These are phyloP conservation scores for Beta corolliflora DNA, from an alignment of 179 eudicot species.

Conservation along the genomic window DNA sequence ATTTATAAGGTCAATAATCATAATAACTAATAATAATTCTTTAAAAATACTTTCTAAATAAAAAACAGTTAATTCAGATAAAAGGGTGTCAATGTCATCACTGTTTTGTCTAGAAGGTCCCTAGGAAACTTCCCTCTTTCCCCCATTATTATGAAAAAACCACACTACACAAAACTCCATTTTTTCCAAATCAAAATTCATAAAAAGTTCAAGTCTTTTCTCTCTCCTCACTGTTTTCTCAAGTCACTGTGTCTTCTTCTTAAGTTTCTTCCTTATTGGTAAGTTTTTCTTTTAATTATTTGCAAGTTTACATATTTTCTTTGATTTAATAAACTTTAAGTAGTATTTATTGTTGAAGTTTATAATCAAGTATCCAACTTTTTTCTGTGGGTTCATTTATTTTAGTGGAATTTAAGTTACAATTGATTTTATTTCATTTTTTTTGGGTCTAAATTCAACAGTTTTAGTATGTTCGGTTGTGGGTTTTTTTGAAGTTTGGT, in stretches of 20 bases:
- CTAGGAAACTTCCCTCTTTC: slow-evolving; percentile 32
- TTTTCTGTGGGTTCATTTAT: not conserved
- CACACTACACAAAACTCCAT: not conserved
- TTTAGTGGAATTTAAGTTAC: not conserved
- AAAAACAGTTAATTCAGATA: not conserved
- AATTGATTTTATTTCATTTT: not conserved
- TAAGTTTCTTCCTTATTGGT: not conserved
- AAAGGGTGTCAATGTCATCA: slow-evolving; percentile 7
- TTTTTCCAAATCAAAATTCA: not conserved
- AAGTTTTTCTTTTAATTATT: not conserved
- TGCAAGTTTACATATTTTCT: not conserved
- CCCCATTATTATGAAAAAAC: not conserved
- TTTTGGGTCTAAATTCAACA: not conserved
- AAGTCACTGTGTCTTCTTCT: not conserved
- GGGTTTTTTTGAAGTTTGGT: not conserved
- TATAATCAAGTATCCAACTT: not conserved
- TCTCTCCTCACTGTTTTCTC: slow-evolving; percentile 1
- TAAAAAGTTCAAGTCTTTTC: not conserved
- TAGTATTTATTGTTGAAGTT: too few relatives aligned
- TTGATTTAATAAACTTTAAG: too few relatives aligned
- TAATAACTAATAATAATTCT: not conserved
- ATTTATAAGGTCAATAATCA: not conserved
- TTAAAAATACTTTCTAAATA: not conserved
- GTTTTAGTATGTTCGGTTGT: not conserved
- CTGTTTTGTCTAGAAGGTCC: slow-evolving; percentile 12